Evolutionary conservation across 768 basidiomycete genomes (phyloP), one percentile per base, ranked within the genome.

Genomic region (Pluteus cervinus): DNA sequence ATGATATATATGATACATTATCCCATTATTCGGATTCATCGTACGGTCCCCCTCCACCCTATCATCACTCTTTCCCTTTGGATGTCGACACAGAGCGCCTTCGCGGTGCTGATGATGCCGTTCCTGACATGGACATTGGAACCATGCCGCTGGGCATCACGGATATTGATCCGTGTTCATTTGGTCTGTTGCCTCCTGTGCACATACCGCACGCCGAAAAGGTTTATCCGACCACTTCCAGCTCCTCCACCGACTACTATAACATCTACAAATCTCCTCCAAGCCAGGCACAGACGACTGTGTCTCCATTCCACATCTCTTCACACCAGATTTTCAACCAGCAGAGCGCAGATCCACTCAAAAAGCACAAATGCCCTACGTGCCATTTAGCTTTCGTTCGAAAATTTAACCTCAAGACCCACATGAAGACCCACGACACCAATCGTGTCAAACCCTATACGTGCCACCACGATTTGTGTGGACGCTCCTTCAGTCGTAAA

Each of bases 381-480:
- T 91, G 88, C 55, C 80, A 81, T 14, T 68, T 41, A 86, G 93
- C 86, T 1, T 97, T 97, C 49, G 92, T 90, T 8, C 71, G 92
- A 18, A 89, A 90, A 2, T 96, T 87, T 61, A 97, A 97, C 52
- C 63, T 97, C 41, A 97, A 97, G 68, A 93, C 92, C 0, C 92
- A 96, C 58, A 81, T 87, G 75, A 83, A 84, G 16, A 97, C 92
- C 4, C 92, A 97, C 60, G 89, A 94, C 56, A 91, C 93, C 16
- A 81, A 88, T 58, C 74, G 92, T 43, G 64, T 82, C 34, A 97
- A 94, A 65, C 89, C 90, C 4, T 84, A 89, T 55, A 73, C 81
- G 30, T 97, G 92, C 59, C 85, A 83, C 29, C 87, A 94, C 60
- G 68, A 75, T 29, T 75, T 79, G 2, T 97, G 92, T 45, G 84